A percentile compares a stretch with the other conserved stretches of the same genome.
Conservation (phyloP, 305 asterid genomes). For the Fraxinus ornus region DNA sequence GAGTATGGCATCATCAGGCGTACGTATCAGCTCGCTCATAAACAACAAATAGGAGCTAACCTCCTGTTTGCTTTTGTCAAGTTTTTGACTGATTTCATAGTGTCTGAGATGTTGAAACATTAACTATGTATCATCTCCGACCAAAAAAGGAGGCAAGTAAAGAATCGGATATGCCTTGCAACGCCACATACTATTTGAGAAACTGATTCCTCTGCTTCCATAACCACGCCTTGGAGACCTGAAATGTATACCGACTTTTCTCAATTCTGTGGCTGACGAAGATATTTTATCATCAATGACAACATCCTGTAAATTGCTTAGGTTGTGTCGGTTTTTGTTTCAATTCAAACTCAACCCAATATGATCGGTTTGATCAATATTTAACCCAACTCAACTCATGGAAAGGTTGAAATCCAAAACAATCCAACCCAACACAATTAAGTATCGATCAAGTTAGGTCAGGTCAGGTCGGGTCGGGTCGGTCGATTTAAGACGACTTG, state of each 20-base stretch:
- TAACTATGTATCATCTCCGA: slow-evolving; percentile 1
- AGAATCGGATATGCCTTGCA: slow-evolving; percentile 1
- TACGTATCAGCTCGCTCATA: slow-evolving; percentile 16
- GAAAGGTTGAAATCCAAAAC: no score
- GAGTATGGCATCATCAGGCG: slow-evolving; percentile 14
- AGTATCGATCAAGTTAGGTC: no score
- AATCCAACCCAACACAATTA: no score
- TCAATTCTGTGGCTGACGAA: slow-evolving; percentile 10
- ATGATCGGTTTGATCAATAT: no score
- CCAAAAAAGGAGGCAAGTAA: slow-evolving; percentile 14
- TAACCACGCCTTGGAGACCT: not conserved
- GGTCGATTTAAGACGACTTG: no score
- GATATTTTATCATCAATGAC: not conserved
- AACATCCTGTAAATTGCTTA: not conserved
- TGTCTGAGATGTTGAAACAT: slow-evolving; percentile 8
- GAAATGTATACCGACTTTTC: slow-evolving; percentile 9
- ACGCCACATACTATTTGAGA: not conserved
- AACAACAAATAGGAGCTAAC: slow-evolving; percentile 20
- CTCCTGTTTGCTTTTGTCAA: not conserved
- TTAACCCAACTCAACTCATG: no score
- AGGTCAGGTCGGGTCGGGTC: no score
- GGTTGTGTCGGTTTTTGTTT: no score
- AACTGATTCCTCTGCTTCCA: slow-evolving; percentile 22
- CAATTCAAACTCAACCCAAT: no score
- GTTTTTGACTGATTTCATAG: slow-evolving; percentile 23